Percentiles rank a stretch among this genome's conserved stretches.
These are phyloP conservation scores for Neoboletus brunneissimus DNA, from an alignment of 768 basidiomycete genomes.

Conservation along the genomic window DNA sequence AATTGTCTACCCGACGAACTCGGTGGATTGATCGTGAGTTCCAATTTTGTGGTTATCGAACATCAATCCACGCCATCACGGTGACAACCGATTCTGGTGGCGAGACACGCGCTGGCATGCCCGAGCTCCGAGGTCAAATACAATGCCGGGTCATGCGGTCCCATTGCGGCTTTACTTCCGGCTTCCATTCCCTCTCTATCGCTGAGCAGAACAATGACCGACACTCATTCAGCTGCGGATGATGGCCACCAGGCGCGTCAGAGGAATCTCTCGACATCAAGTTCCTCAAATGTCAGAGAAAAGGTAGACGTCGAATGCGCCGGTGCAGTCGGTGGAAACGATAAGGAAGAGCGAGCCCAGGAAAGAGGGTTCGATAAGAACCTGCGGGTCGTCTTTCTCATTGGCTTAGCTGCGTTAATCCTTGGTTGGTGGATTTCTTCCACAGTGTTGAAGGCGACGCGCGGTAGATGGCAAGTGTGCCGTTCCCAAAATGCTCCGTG, in stretches of 20 bases:
- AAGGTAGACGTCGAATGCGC: slow-evolving; percentile 21
- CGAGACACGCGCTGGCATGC: not conserved
- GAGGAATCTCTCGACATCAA: slow-evolving; percentile 19
- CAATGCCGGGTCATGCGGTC: not conserved
- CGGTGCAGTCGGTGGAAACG: slow-evolving; percentile 1
- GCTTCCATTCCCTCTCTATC: not conserved
- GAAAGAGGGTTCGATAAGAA: slow-evolving; percentile 13
- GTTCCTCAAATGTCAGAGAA: slow-evolving; percentile 12
- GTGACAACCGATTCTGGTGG: not conserved
- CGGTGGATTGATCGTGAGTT: not conserved
- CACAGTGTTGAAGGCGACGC: slow-evolving; percentile 62
- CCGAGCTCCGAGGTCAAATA: not conserved
- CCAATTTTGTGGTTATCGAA: not conserved
- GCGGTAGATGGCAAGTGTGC: slow-evolving; percentile 63
- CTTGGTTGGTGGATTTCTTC: slow-evolving; percentile 86
- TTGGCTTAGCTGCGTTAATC: slow-evolving; percentile 55
- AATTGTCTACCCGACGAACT: no score
- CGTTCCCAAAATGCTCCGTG: not conserved
- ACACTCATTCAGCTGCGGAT: not conserved
- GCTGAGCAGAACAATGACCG: slow-evolving; percentile 18
- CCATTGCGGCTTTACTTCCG: not conserved
- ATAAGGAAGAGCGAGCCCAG: slow-evolving; percentile 5
- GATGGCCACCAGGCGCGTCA: slow-evolving; percentile 11
- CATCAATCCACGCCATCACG: slow-evolving; percentile 2
- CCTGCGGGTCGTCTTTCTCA: slow-evolving; percentile 46